Evolutionary conservation across 2,329 filamentous ascomycete species (phyloP).

Genomic region (Sarocladium strictum): DNA sequence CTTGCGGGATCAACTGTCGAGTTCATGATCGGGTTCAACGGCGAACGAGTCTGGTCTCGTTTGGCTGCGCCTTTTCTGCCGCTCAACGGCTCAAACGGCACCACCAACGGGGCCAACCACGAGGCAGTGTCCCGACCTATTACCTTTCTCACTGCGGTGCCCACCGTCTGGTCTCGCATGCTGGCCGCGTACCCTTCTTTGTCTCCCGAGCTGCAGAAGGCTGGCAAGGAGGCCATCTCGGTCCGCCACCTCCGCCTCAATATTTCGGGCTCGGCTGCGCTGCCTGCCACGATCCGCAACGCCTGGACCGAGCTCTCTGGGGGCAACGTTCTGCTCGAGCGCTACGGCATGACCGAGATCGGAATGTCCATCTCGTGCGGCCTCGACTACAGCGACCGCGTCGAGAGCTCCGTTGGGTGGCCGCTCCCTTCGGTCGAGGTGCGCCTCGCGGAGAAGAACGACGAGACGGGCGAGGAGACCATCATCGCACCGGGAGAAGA

Average conservation of each 20-base stretch:
- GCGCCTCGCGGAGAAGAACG: slow-evolving; percentile 79
- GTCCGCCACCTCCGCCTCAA: slow-evolving; percentile 75
- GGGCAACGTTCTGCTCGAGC: slow-evolving; percentile 86
- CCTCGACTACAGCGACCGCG: slow-evolving; percentile 67
- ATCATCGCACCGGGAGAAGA: slow-evolving; percentile 53
- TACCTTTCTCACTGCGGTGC: slow-evolving; percentile 93
- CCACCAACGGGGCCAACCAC: slow-evolving; percentile 15
- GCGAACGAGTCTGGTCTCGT: slow-evolving; percentile 77
- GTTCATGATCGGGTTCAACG: slow-evolving; percentile 92
- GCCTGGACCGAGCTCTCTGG: slow-evolving; percentile 75
- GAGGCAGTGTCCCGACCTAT: slow-evolving; percentile 40
- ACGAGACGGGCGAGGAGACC: slow-evolving; percentile 56
- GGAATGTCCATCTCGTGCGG: slow-evolving; percentile 96
- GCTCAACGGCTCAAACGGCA: slow-evolving; percentile 13
- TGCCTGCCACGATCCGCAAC: slow-evolving; percentile 81
- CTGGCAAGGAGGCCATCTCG: slow-evolving; percentile 63
- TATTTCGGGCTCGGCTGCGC: slow-evolving; percentile 90
- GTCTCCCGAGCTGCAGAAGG: slow-evolving; percentile 53
- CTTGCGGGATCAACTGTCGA: slow-evolving; percentile 84
- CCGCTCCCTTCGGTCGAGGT: slow-evolving; percentile 82
- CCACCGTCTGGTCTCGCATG: slow-evolving; percentile 88
- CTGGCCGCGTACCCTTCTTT: slow-evolving; percentile 63
- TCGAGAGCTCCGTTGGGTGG: slow-evolving; percentile 93
- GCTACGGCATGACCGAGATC: slow-evolving; percentile 98
- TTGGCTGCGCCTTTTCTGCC: slow-evolving; percentile 72